Evolutionary conservation across 352 stramenopile genomes (phyloP).

Genomic region (Globisporangium splendens): DNA sequence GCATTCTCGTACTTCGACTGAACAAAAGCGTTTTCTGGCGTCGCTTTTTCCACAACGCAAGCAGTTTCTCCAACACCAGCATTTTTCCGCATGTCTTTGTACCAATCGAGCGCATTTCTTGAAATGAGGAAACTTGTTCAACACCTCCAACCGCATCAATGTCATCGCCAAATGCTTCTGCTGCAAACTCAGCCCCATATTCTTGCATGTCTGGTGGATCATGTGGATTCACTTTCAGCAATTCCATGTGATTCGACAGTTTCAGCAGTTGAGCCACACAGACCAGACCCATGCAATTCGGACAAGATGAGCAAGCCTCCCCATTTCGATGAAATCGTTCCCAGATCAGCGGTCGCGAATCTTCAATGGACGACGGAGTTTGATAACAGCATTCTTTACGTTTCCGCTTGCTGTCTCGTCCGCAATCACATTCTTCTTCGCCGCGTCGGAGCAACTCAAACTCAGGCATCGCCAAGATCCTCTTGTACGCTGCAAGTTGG

Average conservation of each 20-base stretch:
- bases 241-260: constrained; percentile 76
- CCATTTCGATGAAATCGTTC: constrained; percentile 54
- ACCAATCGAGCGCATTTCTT: constrained; percentile 52
- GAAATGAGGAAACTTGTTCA: constrained; percentile 51
- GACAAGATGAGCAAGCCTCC: constrained; percentile 50
- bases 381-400: constrained; percentile 69
- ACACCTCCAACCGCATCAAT: constrained; percentile 51
- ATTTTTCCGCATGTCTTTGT: constrained; percentile 81
- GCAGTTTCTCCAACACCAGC: constrained; percentile 69
- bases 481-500: constrained; percentile 67
- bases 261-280: constrained; percentile 77
- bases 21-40: constrained; percentile 71
- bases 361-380: constrained; percentile 21
- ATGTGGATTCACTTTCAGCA: constrained; percentile 69
- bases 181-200: constrained; percentile 53
- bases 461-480: constrained; percentile 67
- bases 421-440: constrained; percentile 66
- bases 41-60: constrained; percentile 59
- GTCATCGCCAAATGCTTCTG: constrained; percentile 52
- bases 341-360: constrained; percentile 41
- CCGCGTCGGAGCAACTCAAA: constrained; percentile 62
- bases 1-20: constrained; percentile 75
- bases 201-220: constrained; percentile 49
- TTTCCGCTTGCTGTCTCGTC: constrained; percentile 46
- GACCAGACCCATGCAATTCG: constrained; percentile 68